A percentile compares a stretch with the other conserved stretches of the same genome.
phyloP scores from a whole-genome alignment of 345 rosid genomes.

The Eucalyptus curtisii region DNA sequence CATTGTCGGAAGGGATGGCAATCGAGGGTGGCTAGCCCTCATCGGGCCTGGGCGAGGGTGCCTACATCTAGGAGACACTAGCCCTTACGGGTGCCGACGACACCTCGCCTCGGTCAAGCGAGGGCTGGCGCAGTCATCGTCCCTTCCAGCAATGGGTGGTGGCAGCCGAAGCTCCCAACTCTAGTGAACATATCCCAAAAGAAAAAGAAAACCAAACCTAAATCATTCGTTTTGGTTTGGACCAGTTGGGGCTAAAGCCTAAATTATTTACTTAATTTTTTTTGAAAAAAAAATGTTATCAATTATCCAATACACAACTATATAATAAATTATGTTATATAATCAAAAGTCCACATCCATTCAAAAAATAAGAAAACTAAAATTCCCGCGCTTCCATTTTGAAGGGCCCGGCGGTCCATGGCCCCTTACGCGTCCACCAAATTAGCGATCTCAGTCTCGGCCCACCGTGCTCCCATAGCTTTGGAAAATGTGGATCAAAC shows the following conservation, averaged over 20 bases:
- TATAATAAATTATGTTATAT: background rate
- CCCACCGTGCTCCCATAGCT: background rate
- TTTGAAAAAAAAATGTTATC: background rate
- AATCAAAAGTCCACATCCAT: background rate
- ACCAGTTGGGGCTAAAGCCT: background rate
- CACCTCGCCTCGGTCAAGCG: fast-evolving
- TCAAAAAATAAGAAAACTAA: background rate
- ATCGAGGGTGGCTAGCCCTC: no score
- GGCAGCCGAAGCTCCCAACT: no score
- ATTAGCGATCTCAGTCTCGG: background rate
- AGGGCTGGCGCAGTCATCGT: fast-evolving
- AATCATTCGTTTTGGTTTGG: background rate
- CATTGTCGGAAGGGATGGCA: fast-evolving
- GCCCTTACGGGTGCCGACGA: fast-evolving
- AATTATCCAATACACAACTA: background rate
- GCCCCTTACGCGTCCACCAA: background rate
- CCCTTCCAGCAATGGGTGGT: fast-evolving
- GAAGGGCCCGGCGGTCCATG: background rate
- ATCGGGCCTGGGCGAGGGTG: fast-evolving
- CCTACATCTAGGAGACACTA: fast-evolving
- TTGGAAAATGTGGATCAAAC: background rate
- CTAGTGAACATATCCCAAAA: background rate
- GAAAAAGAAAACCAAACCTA: background rate
- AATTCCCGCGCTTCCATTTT: background rate
- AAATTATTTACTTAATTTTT: background rate